Percentiles rank a stretch among this genome's conserved stretches.
Evolutionary conservation across 495 filamentous ascomycete genomes (phyloP).

Genomic region (Cercophora newfieldiana): DNA sequence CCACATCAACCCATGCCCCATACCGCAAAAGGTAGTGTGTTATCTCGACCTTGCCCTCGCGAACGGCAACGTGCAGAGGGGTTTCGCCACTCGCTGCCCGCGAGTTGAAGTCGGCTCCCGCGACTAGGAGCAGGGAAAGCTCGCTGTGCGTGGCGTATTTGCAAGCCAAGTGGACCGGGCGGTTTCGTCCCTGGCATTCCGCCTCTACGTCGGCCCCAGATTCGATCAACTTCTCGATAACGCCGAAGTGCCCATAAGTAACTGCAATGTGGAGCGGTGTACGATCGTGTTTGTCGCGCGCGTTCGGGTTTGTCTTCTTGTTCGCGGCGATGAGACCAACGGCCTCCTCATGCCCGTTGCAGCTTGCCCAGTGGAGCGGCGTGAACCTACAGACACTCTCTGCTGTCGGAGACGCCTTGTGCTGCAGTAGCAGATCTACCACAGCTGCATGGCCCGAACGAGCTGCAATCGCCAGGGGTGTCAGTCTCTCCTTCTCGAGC

Average conservation of each 20-base stretch:
- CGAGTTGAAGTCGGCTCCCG: neutral
- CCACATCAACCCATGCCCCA: neutral
- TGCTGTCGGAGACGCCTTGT: constrained; percentile 3
- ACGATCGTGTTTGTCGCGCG: neutral
- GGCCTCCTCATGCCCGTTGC: constrained; percentile 9
- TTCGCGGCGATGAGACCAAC: constrained; percentile 1
- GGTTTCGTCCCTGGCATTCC: neutral
- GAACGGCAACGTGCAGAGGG: neutral
- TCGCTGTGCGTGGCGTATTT: neutral
- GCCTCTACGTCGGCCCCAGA: constrained; percentile 8
- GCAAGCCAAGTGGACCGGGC: neutral
- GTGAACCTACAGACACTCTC: constrained; percentile 5
- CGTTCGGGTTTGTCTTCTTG: neutral
- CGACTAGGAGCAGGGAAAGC: neutral
- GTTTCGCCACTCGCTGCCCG: neutral
- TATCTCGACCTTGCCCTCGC: neutral
- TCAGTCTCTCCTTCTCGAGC: neutral
- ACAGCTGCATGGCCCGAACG: neutral
- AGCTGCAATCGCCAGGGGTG: neutral
- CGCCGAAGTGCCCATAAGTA: constrained; percentile 5
- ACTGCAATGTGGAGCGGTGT: neutral
- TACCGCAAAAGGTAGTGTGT: neutral
- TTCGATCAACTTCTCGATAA: constrained; percentile 11
- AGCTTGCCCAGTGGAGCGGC: constrained; percentile 15
- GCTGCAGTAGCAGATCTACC: neutral